Evolutionary conservation across 2,329 filamentous ascomycete species (phyloP).

Genomic region (Penicillium sp.): DNA sequence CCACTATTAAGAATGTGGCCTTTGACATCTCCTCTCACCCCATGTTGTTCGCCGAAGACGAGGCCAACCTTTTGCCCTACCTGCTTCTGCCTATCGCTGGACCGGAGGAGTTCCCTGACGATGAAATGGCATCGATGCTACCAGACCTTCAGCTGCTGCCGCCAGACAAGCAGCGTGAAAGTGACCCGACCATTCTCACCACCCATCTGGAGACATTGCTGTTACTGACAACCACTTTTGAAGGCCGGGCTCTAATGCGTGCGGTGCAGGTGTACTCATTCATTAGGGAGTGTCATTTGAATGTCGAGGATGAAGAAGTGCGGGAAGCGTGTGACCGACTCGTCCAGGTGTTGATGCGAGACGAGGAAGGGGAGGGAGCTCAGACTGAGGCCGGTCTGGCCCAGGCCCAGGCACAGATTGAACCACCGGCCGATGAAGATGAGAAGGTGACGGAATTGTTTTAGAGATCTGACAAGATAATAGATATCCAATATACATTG

Average conservation of each 20-base stretch:
- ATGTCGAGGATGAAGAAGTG: constrained; percentile 75
- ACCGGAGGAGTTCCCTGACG: constrained; percentile 80
- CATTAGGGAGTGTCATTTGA: constrained; percentile 78
- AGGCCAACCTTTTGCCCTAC: constrained; percentile 82
- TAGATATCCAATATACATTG: background rate
- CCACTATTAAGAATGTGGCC: constrained; percentile 88
- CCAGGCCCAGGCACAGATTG: constrained; percentile 36
- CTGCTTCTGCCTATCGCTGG: constrained; percentile 85
- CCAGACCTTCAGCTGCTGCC: constrained; percentile 86
- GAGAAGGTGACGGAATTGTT: constrained; percentile 49
- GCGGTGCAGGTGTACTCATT: constrained; percentile 83
- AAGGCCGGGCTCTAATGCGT: constrained; percentile 73
- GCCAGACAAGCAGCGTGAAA: constrained; percentile 83
- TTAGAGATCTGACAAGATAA: constrained; percentile 23
- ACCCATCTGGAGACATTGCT: constrained; percentile 88
- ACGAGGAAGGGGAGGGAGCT: constrained; percentile 62
- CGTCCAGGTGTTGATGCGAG: constrained; percentile 83
- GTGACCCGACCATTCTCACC: constrained; percentile 71
- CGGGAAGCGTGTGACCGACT: constrained; percentile 82
- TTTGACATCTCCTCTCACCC: constrained; percentile 77
- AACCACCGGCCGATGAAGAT: constrained; percentile 40
- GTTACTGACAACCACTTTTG: constrained; percentile 73
- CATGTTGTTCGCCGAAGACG: constrained; percentile 67
- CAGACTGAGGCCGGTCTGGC: constrained; percentile 44
- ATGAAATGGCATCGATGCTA: constrained; percentile 83